Evolutionary conservation across 75 land plant species (phyloP).

Genomic region (Selaginella moellendorffii): DNA sequence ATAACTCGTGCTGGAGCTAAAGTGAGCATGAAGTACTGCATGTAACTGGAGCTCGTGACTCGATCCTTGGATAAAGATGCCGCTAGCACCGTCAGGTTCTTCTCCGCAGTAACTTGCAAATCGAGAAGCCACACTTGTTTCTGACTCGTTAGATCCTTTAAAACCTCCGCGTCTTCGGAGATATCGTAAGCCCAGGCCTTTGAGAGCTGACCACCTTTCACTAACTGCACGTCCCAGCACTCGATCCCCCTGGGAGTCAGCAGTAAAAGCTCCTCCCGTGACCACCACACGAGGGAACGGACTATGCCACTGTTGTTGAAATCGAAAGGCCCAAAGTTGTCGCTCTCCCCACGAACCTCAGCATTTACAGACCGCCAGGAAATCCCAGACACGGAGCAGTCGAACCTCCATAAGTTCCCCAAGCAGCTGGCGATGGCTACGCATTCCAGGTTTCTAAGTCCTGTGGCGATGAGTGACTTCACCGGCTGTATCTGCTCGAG

Average conservation of each 20-base stretch:
- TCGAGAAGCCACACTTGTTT: constrained; percentile 81
- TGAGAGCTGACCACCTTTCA: constrained; percentile 22
- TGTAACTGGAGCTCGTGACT: constrained; percentile 59
- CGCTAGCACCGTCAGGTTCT: constrained; percentile 54
- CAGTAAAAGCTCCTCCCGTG: constrained; percentile 35
- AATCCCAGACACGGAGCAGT: constrained; percentile 17
- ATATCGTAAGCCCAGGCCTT: constrained; percentile 66
- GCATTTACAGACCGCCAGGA: not conserved
- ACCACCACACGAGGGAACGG: constrained; percentile 43
- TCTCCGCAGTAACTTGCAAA: constrained; percentile 48
- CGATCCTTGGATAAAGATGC: constrained; percentile 69
- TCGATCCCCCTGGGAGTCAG: constrained; percentile 64
- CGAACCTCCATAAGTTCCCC: constrained; percentile 51
- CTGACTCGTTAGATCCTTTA: constrained; percentile 72
- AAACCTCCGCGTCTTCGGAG: constrained; percentile 44
- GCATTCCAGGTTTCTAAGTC: constrained; percentile 27
- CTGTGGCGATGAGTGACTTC: constrained; percentile 59
- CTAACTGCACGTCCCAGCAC: constrained; percentile 54
- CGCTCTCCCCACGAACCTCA: not conserved
- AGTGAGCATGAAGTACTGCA: constrained; percentile 49
- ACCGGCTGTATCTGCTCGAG: constrained; percentile 5
- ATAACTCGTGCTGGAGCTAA: constrained; percentile 62
- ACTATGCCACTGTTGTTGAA: not conserved
- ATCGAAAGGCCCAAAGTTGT: not conserved
- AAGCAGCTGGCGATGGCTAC: constrained; percentile 57